These are phyloP conservation scores for Hypomontagnella submonticulosa DNA, from an alignment of 495 filamentous ascomycete genomes.

Conservation along the genomic window DNA sequence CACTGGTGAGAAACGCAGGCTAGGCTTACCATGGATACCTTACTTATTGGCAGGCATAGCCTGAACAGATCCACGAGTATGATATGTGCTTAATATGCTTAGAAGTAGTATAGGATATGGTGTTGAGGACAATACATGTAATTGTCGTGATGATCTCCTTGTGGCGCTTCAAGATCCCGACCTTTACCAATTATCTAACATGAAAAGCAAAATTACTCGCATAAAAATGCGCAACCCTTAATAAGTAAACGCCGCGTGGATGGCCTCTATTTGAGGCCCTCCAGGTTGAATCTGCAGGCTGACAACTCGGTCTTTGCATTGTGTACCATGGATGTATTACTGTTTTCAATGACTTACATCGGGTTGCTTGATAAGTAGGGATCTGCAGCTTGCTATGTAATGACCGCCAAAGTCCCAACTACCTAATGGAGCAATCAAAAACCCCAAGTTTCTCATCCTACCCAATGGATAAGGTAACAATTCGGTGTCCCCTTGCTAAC, in stretches of 20 bases:
- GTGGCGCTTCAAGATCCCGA: neutral
- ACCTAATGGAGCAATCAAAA: slow-evolving; percentile 14
- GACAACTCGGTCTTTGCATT: slow-evolving; percentile 7
- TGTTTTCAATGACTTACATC: slow-evolving; percentile 2
- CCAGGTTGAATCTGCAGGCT: slow-evolving; percentile 9
- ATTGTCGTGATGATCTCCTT: neutral
- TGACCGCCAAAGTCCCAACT: slow-evolving; percentile 1
- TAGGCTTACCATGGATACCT: too few species aligned
- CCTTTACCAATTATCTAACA: slow-evolving; percentile 6
- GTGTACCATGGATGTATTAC: too few species aligned
- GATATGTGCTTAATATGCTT: too few species aligned
- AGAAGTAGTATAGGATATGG: too few species aligned
- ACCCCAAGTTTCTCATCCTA: neutral
- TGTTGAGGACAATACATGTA: too few species aligned
- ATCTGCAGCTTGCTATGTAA: slow-evolving; percentile 15
- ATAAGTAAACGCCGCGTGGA: neutral
- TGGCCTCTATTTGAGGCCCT: slow-evolving; percentile 10
- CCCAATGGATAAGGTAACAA: slow-evolving; percentile 8
- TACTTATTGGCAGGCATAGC: too few species aligned
- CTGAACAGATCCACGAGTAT: too few species aligned
- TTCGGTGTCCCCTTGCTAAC: slow-evolving; percentile 8
- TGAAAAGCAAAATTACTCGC: slow-evolving; percentile 24
- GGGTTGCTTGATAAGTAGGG: neutral
- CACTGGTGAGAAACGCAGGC: too few species aligned
- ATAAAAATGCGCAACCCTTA: slow-evolving; percentile 14